phyloP scores from a whole-genome alignment of 495 filamentous ascomycete genomes.

The Lophiostoma macrostomum region DNA sequence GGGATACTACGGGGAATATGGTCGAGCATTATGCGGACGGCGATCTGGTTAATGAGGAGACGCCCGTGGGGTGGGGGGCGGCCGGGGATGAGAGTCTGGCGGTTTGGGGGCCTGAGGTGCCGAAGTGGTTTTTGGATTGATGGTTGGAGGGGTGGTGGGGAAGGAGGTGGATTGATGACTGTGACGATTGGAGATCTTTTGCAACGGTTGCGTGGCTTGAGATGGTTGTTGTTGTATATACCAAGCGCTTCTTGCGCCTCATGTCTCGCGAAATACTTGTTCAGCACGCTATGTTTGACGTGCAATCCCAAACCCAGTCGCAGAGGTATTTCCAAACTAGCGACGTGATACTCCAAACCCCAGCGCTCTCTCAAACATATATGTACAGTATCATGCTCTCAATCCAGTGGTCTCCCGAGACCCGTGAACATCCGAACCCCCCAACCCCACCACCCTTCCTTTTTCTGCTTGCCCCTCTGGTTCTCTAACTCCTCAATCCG shows the following conservation, averaged over 20 bases:
- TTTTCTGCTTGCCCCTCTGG: constrained; percentile 7
- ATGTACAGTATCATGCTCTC: no score
- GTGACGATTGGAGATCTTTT: no score
- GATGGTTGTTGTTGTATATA: no score
- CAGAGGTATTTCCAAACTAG: no score
- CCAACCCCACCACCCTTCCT: constrained; percentile 49
- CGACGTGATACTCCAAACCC: no score
- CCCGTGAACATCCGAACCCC: constrained; percentile 56
- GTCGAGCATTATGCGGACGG: constrained; percentile 69
- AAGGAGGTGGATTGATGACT: not conserved
- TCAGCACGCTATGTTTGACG: no score
- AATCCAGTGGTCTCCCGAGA: constrained; percentile 45
- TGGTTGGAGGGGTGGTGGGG: not conserved
- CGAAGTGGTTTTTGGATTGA: constrained; percentile 32
- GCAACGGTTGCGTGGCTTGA: no score
- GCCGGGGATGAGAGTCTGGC: constrained; percentile 32
- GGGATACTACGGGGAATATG: constrained; percentile 57
- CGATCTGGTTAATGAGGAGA: constrained; percentile 61
- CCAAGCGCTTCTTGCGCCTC: no score
- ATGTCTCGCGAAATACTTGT: no score
- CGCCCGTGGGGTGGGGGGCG: constrained; percentile 39
- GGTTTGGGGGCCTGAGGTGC: constrained; percentile 32
- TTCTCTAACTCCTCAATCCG: constrained; percentile 66
- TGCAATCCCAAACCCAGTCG: no score
- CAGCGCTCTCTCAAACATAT: no score